Conservation (phyloP, 148 eudicot genomes). For the Selenicereus undatus region DNA sequence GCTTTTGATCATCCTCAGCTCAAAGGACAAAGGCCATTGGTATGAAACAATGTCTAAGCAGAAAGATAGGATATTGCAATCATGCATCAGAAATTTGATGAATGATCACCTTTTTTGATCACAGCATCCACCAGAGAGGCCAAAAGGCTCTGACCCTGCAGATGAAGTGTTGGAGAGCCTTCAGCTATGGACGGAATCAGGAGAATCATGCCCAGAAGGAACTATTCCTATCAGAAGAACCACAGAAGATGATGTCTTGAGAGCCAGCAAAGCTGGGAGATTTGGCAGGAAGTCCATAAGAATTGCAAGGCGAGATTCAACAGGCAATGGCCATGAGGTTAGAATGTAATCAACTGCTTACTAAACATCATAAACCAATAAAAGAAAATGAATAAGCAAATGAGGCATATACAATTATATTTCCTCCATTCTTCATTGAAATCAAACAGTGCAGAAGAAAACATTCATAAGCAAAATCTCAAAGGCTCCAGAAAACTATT, state of each 20-base stretch:
- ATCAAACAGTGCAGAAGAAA: neutral
- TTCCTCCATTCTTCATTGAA: neutral
- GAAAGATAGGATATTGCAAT: neutral
- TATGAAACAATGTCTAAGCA: slow-evolving; percentile 10
- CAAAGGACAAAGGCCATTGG: slow-evolving; percentile 83
- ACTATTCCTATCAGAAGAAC: slow-evolving; percentile 89
- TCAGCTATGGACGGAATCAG: slow-evolving; percentile 63
- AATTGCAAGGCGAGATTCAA: slow-evolving; percentile 60
- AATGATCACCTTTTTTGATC: slow-evolving; percentile 6
- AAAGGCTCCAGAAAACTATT: no score
- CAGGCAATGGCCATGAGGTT: slow-evolving; percentile 87
- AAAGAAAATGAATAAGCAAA: neutral
- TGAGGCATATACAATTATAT: neutral
- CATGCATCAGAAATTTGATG: neutral
- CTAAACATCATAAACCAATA: neutral
- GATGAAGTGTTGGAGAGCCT: slow-evolving; percentile 36
- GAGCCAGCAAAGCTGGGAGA: slow-evolving; percentile 52
- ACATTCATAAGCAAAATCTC: no score
- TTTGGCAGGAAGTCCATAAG: slow-evolving; percentile 72
- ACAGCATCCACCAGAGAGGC: slow-evolving; percentile 88
- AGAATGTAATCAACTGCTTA: slow-evolving; percentile 15
- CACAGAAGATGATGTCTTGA: slow-evolving; percentile 64
- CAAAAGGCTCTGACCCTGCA: slow-evolving; percentile 41
- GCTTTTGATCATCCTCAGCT: slow-evolving; percentile 97
- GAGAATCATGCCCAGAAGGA: slow-evolving; percentile 87